phyloP scores from a whole-genome alignment of 2,329 filamentous ascomycete genomes.

The Diaporthe eres region DNA sequence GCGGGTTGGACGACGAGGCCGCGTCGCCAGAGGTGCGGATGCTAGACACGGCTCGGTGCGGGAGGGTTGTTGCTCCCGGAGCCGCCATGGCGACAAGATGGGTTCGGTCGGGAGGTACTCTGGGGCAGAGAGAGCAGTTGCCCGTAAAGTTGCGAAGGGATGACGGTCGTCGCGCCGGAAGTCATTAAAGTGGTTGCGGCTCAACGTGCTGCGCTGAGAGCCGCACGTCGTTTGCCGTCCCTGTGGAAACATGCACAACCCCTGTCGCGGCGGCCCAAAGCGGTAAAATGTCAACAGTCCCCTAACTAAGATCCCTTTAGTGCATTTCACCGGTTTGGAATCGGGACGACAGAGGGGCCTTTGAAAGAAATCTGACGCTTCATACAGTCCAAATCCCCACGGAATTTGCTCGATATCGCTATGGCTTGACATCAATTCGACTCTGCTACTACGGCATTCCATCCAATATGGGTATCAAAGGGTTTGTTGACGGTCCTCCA shows the following conservation, averaged over 20 bases:
- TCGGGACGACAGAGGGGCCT: conserved; percentile 3
- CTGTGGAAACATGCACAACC: conserved; percentile 45
- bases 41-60: conserved; percentile 71
- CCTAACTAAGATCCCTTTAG: conserved; percentile 9
- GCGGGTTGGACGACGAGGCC: conserved; percentile 57
- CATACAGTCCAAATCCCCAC: background rate
- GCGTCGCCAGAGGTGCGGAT: conserved; percentile 58
- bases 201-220: background rate
- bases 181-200: conserved; percentile 18
- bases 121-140: background rate
- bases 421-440: conserved; percentile 36
- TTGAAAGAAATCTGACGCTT: background rate
- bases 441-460: conserved; percentile 8
- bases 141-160: background rate
- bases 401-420: background rate
- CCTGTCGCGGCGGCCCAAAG: conserved; percentile 43
- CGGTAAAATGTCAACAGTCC: conserved; percentile 50
- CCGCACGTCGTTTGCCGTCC: conserved; percentile 37
- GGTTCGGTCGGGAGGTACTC: background rate
- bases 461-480: conserved; percentile 74
- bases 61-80: conserved; percentile 57
- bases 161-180: background rate
- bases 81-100: conserved; percentile 59
- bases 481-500: conserved; percentile 54
- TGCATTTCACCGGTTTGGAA: conserved; percentile 22